phyloP scores from a whole-genome alignment of 2,329 filamentous ascomycete genomes.

The Chrysosporium keratinophilum region DNA sequence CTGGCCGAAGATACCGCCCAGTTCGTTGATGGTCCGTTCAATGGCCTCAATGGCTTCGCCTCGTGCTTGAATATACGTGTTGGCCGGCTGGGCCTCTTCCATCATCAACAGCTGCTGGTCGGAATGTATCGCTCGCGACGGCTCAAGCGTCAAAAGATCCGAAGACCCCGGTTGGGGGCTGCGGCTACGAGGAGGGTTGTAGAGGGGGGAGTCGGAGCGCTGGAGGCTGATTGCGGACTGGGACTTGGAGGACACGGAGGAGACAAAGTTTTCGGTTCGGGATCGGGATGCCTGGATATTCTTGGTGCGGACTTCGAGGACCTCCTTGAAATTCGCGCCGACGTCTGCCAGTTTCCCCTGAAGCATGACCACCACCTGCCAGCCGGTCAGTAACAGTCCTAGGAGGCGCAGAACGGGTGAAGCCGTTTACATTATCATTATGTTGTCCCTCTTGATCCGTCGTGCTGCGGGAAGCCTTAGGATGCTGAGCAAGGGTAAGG shows the following conservation, averaged over 20 bases:
- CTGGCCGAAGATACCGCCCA: constrained; percentile 88
- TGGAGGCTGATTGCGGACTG: constrained; percentile 53
- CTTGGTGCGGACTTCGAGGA: constrained; percentile 89
- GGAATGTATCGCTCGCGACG: constrained; percentile 50
- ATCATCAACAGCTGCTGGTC: constrained; percentile 86
- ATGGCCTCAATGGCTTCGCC: constrained; percentile 96
- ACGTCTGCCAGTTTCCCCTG: constrained; percentile 90
- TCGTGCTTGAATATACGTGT: constrained; percentile 83
- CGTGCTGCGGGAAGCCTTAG: constrained; percentile 41
- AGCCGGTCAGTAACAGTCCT: constrained; percentile 9
- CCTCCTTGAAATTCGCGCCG: constrained; percentile 91
- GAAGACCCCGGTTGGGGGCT: constrained; percentile 49
- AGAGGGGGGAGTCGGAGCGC: constrained; percentile 74
- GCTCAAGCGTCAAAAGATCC: constrained; percentile 76
- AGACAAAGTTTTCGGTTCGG: constrained; percentile 93
- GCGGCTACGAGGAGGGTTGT: constrained; percentile 63
- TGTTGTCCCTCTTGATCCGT: constrained; percentile 80
- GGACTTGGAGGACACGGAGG: constrained; percentile 68
- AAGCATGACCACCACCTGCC: constrained; percentile 64
- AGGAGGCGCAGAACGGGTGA: background rate
- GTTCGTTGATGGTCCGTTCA: constrained; percentile 84
- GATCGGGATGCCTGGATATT: constrained; percentile 92
- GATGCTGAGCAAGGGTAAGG: constrained; percentile 66
- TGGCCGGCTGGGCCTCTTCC: constrained; percentile 79
- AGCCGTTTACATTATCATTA: constrained; percentile 66